A percentile compares a stretch with the other conserved stretches of the same genome.
Conservation (phyloP, 1,284 basidiomycete genomes). For the Ustilago curta region DNA sequence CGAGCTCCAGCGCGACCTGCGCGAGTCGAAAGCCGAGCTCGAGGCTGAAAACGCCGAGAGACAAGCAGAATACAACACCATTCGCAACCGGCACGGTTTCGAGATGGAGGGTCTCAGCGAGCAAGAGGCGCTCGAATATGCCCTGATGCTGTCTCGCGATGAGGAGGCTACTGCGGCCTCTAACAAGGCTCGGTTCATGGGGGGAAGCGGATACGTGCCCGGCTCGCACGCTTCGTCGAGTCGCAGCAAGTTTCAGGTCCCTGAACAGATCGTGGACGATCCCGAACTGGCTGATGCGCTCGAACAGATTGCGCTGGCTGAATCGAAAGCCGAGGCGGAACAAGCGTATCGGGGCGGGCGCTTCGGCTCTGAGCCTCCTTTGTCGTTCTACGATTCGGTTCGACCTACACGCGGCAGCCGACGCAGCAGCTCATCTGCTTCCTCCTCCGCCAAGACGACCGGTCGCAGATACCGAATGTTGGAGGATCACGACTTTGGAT, state of each 20-base stretch:
- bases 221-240: conserved; percentile 29
- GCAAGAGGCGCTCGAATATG: conserved; percentile 82
- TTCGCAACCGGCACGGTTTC: conserved; percentile 65
- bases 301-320: conserved; percentile 56
- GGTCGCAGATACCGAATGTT: conserved; percentile 15
- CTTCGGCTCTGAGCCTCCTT: conserved; percentile 8
- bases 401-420: conserved; percentile 5
- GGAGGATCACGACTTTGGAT: conserved; percentile 32
- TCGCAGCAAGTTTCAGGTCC: conserved; percentile 20
- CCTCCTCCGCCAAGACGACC: conserved; percentile 7
- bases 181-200: conserved; percentile 18
- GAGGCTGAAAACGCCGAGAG: conserved; percentile 77
- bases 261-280: conserved; percentile 38
- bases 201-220: conserved; percentile 30
- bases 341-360: conserved; percentile 6
- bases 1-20: conserved; percentile 63
- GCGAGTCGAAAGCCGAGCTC: conserved; percentile 42
- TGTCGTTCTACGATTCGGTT: conserved; percentile 19
- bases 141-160: conserved; percentile 85
- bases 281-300: conserved; percentile 54
- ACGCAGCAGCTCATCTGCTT: conserved; percentile 13
- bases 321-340: conserved; percentile 42
- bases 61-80: conserved; percentile 74
- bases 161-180: conserved; percentile 73
- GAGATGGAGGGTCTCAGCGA: conserved; percentile 80